Percentiles rank a stretch among this genome's conserved stretches.
These are phyloP conservation scores for Ploettnerulaceae sp. DNA, from an alignment of 2,329 filamentous ascomycete genomes.

Conservation along the genomic window DNA sequence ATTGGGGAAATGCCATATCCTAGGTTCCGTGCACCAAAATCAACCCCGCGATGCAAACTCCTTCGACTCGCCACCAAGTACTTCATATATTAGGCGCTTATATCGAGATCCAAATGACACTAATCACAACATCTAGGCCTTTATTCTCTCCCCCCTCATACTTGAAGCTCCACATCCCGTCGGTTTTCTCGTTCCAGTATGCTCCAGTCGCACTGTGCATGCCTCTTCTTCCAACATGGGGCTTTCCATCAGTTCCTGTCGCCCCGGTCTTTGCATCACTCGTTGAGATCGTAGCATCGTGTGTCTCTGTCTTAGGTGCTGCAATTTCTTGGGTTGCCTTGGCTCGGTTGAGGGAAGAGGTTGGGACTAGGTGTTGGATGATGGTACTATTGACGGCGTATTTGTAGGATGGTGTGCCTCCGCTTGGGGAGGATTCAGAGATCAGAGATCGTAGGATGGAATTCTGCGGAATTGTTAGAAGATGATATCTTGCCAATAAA, in stretches of 20 bases:
- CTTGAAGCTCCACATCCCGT: slow-evolving; percentile 88
- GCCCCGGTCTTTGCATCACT: slow-evolving; percentile 43
- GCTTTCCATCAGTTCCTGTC: slow-evolving; percentile 56
- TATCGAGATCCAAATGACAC: slow-evolving; percentile 66
- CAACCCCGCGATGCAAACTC: slow-evolving; percentile 10
- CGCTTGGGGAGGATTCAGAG: slow-evolving; percentile 62
- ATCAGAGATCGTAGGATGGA: slow-evolving; percentile 73
- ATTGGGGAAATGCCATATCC: slow-evolving; percentile 16
- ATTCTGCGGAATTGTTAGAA: slow-evolving; percentile 48
- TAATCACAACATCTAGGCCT: slow-evolving; percentile 65
- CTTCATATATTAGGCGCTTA: slow-evolving; percentile 11
- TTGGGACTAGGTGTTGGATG: slow-evolving; percentile 82
- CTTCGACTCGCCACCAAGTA: slow-evolving; percentile 3
- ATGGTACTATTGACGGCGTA: slow-evolving; percentile 98
- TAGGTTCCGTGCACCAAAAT: background rate
- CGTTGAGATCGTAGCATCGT: slow-evolving; percentile 48
- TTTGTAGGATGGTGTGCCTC: slow-evolving; percentile 67
- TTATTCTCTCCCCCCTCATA: slow-evolving; percentile 65
- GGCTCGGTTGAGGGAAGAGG: slow-evolving; percentile 58
- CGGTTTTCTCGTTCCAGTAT: slow-evolving; percentile 87
- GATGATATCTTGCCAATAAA: background rate
- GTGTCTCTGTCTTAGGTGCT: slow-evolving; percentile 37
- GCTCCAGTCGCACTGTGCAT: slow-evolving; percentile 85
- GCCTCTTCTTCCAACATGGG: slow-evolving; percentile 77
- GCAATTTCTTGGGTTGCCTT: slow-evolving; percentile 39